Evolutionary conservation across 305 asterid genomes (phyloP).

Genomic region (Fraxinus platypoda): DNA sequence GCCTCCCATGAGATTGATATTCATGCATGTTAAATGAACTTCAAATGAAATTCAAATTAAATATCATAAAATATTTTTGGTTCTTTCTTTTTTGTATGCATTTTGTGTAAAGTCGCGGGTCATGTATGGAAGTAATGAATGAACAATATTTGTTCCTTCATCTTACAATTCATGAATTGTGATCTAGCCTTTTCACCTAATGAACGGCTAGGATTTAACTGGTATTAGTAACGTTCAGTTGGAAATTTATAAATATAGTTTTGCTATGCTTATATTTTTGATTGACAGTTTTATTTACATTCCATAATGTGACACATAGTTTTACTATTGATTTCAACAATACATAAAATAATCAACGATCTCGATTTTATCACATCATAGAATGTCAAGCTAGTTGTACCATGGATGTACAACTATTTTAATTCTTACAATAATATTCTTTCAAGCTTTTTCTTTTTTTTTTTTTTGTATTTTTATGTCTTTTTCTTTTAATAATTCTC

Average conservation of each 20-base stretch:
- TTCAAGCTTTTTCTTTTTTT: conserved; percentile 32
- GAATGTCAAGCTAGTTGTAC: no score
- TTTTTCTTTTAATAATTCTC: not conserved
- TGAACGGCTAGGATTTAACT: conserved; percentile 24
- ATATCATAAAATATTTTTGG: not conserved
- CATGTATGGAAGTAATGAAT: conserved; percentile 34
- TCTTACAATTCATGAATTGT: conserved; percentile 19
- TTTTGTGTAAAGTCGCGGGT: conserved; percentile 20
- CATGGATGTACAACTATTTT: no score
- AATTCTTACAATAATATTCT: conserved; percentile 27
- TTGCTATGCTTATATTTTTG: no score
- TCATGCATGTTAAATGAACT: conserved; percentile 28
- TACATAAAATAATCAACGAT: no score
- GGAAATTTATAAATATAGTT: conserved; percentile 4
- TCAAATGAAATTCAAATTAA: conserved; percentile 35
- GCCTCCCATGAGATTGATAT: not conserved
- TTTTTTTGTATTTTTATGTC: not conserved
- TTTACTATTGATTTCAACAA: no score
- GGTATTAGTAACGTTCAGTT: conserved; percentile 19
- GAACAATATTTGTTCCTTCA: conserved; percentile 10
- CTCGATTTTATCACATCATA: no score
- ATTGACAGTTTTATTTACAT: no score
- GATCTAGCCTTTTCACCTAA: conserved; percentile 34
- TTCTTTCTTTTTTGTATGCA: not conserved
- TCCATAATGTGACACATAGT: no score